Evolutionary conservation across 345 rosid genomes (phyloP).

Genomic region (Rhodamnia argentea): DNA sequence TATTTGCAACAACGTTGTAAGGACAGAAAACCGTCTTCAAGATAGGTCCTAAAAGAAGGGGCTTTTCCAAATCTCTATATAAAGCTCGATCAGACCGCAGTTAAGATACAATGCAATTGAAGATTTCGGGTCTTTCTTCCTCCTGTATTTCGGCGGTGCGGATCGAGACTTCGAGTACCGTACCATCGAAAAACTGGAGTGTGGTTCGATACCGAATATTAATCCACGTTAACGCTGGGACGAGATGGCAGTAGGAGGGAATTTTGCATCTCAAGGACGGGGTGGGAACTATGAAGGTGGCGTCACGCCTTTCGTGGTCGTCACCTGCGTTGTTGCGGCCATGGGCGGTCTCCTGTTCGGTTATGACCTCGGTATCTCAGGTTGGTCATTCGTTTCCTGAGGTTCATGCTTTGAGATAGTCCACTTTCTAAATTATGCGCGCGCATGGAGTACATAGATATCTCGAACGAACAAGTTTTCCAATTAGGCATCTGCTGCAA

Average conservation of each 20-base stretch:
- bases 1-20: background rate
- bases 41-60: background rate
- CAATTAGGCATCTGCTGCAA: background rate
- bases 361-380: constrained; percentile 79
- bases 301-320: constrained; percentile 44
- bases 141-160: background rate
- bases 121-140: background rate
- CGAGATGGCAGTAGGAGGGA: constrained; percentile 28
- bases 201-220: background rate
- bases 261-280: constrained; percentile 13
- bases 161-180: background rate
- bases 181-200: background rate
- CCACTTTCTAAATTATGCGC: no score
- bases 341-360: constrained; percentile 84
- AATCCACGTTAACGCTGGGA: background rate
- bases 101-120: background rate
- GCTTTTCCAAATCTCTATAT: background rate
- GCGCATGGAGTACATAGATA: no score
- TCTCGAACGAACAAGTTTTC: background rate
- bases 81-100: background rate
- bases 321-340: constrained; percentile 70
- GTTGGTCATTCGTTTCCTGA: constrained; percentile 3
- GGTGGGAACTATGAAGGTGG: constrained; percentile 34
- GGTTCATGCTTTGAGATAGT: no score
- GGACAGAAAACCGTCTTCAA: background rate